Base-by-base conservation (phyloP, 1,139 yeast genomes). In the Schwanniomyces etchellsii region DNA sequence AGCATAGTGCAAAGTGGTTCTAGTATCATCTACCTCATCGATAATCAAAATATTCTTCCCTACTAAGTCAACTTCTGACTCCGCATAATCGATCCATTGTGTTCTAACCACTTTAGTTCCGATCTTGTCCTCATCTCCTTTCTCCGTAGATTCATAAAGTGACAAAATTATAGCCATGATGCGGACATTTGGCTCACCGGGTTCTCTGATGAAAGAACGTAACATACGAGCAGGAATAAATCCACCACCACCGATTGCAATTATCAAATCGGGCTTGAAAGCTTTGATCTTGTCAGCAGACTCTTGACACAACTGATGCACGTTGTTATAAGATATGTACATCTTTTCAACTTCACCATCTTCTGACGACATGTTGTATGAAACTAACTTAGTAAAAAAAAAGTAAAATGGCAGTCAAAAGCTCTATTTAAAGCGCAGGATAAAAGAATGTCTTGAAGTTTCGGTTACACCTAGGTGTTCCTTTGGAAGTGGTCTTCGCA, bases 211-310 rank as follows among this genome's bases (percentile, higher is more conserved):
- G 60, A 89, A 89, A 1, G 96, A 80, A 57, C 97, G 77, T 48
- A 89, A 74, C 63, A 89, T 89, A 55, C 97, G 77, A 17, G 97
- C 96, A 12, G 97, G 97, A 39, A 89, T 89, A 59, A 89, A 83
- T 4, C 97, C 97, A 48, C 97, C 95, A 40, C 95, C 95, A 49
- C 83, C 76, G 49, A 89, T 85, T 46, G 96, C 96, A 39, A 89
- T 80, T 60, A 89, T 86, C 43, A 86, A 69, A 57, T 84, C 91
- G 17, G 96, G 96, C 49, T 80, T 74, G 57, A 74, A 79, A 28
- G 65, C 69, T 55, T 82, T 74, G 50, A 88, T 76, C 40, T 70
- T 70, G 37, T 68, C 77, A 14, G 96, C 95, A 16, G 81, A 70
- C 52, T 81, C 80, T 61, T 88, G 95, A 58, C 96, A 89, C 43